A percentile compares a stretch with the other conserved stretches of the same genome.
phyloP scores from a whole-genome alignment of 306 rosid genomes.

The Quercus variabilis region DNA sequence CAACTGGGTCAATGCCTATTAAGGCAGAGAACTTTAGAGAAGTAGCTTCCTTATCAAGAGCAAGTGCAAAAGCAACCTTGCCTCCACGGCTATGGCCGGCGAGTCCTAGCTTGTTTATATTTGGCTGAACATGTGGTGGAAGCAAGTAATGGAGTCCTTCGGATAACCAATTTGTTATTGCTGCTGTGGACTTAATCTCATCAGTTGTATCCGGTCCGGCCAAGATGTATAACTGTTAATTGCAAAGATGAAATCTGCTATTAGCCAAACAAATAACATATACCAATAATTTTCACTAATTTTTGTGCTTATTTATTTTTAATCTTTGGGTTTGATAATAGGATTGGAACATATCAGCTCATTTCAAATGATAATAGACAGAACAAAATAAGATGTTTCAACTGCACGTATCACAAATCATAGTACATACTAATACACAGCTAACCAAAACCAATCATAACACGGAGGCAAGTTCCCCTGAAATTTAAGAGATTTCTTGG shows the following conservation, averaged over 20 bases:
- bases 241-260: conserved; percentile 4
- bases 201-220: conserved; percentile 66
- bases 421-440: too few relatives aligned
- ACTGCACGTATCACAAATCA: too few relatives aligned
- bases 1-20: conserved; percentile 88
- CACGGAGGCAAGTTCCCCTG: too few relatives aligned
- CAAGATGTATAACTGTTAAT: conserved; percentile 50
- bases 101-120: conserved; percentile 51
- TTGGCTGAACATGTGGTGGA: conserved; percentile 50
- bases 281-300: not conserved
- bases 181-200: conserved; percentile 58
- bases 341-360: not conserved
- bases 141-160: conserved; percentile 49
- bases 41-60: conserved; percentile 37
- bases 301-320: not conserved
- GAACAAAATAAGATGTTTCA: not conserved
- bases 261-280: not conserved
- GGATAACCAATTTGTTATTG: conserved; percentile 63
- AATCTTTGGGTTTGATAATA: not conserved
- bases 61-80: conserved; percentile 76
- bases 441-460: too few relatives aligned
- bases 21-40: conserved; percentile 60
- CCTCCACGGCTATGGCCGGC: conserved; percentile 90
- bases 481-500: too few relatives aligned
- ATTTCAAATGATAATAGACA: not conserved